phyloP scores from a whole-genome alignment of 805 yeast genomes.

The Myxozyma monticola region DNA sequence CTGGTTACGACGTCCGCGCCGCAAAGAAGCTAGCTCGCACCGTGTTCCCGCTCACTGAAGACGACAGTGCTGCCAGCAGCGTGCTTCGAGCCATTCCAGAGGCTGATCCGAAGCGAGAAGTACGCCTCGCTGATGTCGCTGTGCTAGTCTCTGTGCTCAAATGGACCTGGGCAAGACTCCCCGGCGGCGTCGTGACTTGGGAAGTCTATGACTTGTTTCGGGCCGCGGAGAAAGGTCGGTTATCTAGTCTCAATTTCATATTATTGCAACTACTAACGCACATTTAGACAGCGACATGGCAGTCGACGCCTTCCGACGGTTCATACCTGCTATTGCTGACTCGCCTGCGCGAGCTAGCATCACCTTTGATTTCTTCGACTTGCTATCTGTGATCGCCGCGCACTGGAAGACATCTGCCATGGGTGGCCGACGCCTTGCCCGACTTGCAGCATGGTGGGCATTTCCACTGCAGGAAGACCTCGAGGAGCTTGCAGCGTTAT shows the following conservation, averaged over 20 bases:
- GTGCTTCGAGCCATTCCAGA: background rate
- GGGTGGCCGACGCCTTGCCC: conserved; percentile 76
- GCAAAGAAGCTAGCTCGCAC: conserved; percentile 57
- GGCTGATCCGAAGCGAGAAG: conserved; percentile 46
- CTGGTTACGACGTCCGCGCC: conserved; percentile 55
- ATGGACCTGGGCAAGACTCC: conserved; percentile 82
- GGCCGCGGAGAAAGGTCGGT: conserved; percentile 48
- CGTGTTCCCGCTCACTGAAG: conserved; percentile 56
- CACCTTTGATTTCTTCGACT: conserved; percentile 81
- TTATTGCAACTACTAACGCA: background rate
- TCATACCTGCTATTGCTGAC: conserved; percentile 77
- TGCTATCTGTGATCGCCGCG: conserved; percentile 72
- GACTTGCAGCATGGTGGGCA: conserved; percentile 88
- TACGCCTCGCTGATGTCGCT: conserved; percentile 60
- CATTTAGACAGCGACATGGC: conserved; percentile 61
- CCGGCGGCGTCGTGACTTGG: conserved; percentile 82
- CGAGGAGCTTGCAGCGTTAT: conserved; percentile 64
- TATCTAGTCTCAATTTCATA: background rate
- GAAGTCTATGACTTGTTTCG: conserved; percentile 72
- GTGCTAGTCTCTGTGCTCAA: conserved; percentile 66
- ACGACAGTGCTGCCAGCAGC: conserved; percentile 40
- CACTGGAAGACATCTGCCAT: conserved; percentile 75
- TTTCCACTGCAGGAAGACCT: conserved; percentile 49
- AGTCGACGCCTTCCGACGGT: conserved; percentile 62
- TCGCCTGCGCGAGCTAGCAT: conserved; percentile 88